Evolutionary conservation across 805 yeast species (phyloP).

Genomic region (Debaryomyces prosopidis): DNA sequence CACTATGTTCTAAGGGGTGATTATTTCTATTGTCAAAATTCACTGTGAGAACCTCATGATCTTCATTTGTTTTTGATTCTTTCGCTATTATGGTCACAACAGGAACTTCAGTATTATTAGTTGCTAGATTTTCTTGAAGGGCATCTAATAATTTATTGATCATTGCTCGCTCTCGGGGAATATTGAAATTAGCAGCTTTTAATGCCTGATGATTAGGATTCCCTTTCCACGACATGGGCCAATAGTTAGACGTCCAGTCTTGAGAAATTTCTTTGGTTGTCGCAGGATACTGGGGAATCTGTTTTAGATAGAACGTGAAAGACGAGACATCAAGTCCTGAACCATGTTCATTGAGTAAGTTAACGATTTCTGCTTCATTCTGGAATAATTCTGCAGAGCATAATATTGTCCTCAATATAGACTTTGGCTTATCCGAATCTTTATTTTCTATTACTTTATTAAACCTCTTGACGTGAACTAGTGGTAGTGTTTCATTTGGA

Average conservation of each 20-base stretch:
- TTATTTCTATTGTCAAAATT: conserved; percentile 37
- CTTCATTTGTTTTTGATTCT: conserved; percentile 37
- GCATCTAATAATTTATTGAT: conserved; percentile 13
- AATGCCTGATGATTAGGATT: conserved; percentile 76
- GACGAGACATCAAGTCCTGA: conserved; percentile 9
- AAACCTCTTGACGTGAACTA: conserved; percentile 57
- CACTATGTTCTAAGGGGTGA: conserved; percentile 69
- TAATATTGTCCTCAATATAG: conserved; percentile 39
- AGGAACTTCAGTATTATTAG: conserved; percentile 29
- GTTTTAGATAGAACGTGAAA: conserved; percentile 12
- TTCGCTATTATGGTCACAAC: conserved; percentile 65
- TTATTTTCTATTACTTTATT: conserved; percentile 27
- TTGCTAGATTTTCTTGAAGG: conserved; percentile 2
- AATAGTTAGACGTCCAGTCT: conserved; percentile 65
- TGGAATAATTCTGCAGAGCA: conserved; percentile 43
- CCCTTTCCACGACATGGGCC: conserved; percentile 97
- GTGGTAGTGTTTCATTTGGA: conserved; percentile 24
- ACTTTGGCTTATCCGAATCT: background rate
- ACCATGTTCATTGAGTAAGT: conserved; percentile 16
- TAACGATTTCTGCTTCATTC: conserved; percentile 19
- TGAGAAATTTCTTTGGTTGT: conserved; percentile 63
- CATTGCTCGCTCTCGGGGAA: conserved; percentile 37
- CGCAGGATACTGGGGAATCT: conserved; percentile 67
- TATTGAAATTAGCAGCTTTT: conserved; percentile 54
- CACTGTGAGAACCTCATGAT: conserved; percentile 33